Base-by-base conservation (phyloP, 306 rosid genomes). In the Senna siamea region DNA sequence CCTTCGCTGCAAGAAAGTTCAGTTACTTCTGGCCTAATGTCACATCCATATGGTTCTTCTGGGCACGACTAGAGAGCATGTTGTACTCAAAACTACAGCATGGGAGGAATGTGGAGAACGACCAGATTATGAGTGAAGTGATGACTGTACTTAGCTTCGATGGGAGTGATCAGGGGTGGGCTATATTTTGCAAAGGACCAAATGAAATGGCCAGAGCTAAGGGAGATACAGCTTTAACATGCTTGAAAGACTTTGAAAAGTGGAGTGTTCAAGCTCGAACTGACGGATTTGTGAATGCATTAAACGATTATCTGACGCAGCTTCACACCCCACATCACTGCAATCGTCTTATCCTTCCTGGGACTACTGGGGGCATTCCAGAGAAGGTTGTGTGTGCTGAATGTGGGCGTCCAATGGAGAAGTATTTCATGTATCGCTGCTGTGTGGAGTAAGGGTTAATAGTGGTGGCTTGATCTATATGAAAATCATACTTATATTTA, bases 11-110 rank as follows among this genome's bases (percentile, higher is more conserved):
- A 22, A 63, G 14, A 23, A 68, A 76, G 22, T 59, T 56, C 11
- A 68, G 80, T 53, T 13, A 67, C 69, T 57, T 32, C 61, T 76
- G 60, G 69, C 68, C 46, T 2, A 48, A 56, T 10, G n/a, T 68
- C 5, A 68, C 60, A 6, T 68, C 41, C 43, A 28, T 76, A 44
- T 46, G 74, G 80, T 57, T 32, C 67, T 76, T 76, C 30, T 76
- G 80, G 80, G 46, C 67, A 2, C 6, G 75, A 61, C 30, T 76
- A 7, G 80, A 76, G 58, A 76, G 80, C 74, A 76, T 76, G 80
- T 4, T 59, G 20, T 70, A 76, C 48, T 76, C 75, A 7, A 76
- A 57, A 20, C 18, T 67, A 8, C 69, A 67, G 20, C 64, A 56
- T 2, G 75, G 69, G n/a, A 68, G 37, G 41, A 20, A 9, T 9